Conservation (phyloP, 225 moss, liverwort and hornwort species). For the Physcomitrium patens region DNA sequence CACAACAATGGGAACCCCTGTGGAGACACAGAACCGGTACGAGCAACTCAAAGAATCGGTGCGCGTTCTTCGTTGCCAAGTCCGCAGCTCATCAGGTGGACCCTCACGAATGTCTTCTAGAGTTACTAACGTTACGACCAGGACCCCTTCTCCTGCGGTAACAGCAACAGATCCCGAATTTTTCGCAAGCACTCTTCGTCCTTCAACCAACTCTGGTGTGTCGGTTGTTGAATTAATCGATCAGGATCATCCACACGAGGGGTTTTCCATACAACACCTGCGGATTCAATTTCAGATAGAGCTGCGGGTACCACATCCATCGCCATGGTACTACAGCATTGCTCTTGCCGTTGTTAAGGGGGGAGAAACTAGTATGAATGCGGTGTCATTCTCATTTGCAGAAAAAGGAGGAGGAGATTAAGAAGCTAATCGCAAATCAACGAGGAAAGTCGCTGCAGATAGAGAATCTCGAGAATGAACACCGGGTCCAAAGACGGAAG, state of each 20-base stretch:
- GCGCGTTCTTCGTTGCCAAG: conserved; percentile 41
- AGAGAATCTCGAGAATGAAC: conserved; percentile 49
- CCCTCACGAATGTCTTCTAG: background rate
- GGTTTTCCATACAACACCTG: conserved; percentile 52
- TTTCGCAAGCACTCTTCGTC: background rate
- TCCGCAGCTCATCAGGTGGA: conserved; percentile 22
- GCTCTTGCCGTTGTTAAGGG: too few species aligned
- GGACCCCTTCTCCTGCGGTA: background rate
- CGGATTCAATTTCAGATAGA: conserved; percentile 52
- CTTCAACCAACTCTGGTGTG: background rate
- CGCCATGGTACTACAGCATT: too few species aligned
- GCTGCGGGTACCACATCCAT: conserved; percentile 34
- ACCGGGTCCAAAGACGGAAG: conserved; percentile 43
- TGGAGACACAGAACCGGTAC: conserved; percentile 30
- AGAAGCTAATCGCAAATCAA: conserved; percentile 43
- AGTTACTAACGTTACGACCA: background rate
- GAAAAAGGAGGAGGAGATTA: conserved; percentile 48
- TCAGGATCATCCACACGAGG: conserved; percentile 32
- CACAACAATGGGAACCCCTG: background rate
- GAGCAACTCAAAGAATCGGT: conserved; percentile 56
- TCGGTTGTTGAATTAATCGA: background rate
- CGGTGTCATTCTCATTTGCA: conserved; percentile 4
- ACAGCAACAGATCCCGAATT: background rate
- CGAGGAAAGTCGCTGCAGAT: conserved; percentile 51
- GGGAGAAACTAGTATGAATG: too few species aligned